phyloP scores from a whole-genome alignment of 208 protist species.

The Crithidia brevicula region DNA sequence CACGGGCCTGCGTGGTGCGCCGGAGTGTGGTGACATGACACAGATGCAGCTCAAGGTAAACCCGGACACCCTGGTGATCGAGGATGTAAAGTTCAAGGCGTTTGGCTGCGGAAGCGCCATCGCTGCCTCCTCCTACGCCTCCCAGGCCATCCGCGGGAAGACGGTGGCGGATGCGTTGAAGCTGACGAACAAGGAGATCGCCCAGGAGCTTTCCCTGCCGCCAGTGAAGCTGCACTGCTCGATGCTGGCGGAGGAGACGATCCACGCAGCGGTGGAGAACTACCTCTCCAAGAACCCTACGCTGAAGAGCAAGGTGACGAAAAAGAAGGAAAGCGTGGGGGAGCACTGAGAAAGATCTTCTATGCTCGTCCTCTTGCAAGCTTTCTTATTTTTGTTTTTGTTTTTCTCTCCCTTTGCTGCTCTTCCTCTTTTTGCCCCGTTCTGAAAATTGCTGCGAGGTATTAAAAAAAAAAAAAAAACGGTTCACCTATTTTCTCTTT shows the following conservation, averaged over 20 bases:
- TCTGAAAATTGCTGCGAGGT: no score
- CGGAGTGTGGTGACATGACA: slow-evolving; percentile 99
- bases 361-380: not conserved
- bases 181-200: slow-evolving; percentile 99
- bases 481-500: slow-evolving; percentile 1
- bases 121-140: slow-evolving; percentile 97
- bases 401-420: not conserved
- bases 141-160: slow-evolving; percentile 98
- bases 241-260: slow-evolving; percentile 99
- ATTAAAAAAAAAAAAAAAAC: no score
- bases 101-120: slow-evolving; percentile 99
- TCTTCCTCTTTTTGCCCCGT: not conserved
- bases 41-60: slow-evolving; percentile 98
- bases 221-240: slow-evolving; percentile 99
- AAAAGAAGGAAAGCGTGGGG: slow-evolving; percentile 21
- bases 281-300: slow-evolving; percentile 95
- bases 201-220: slow-evolving; percentile 97
- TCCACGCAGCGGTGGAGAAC: slow-evolving; percentile 98
- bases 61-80: slow-evolving; percentile 90
- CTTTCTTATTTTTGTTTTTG: slow-evolving; percentile 6
- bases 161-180: slow-evolving; percentile 96
- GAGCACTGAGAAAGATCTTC: slow-evolving; percentile 5
- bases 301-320: slow-evolving; percentile 87
- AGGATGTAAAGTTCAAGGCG: slow-evolving; percentile 98
- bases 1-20: slow-evolving; percentile 98